A percentile compares a stretch with the other conserved stretches of the same genome.
phyloP scores from a whole-genome alignment of 2,329 filamentous ascomycete species.

The Alternaria sp. region DNA sequence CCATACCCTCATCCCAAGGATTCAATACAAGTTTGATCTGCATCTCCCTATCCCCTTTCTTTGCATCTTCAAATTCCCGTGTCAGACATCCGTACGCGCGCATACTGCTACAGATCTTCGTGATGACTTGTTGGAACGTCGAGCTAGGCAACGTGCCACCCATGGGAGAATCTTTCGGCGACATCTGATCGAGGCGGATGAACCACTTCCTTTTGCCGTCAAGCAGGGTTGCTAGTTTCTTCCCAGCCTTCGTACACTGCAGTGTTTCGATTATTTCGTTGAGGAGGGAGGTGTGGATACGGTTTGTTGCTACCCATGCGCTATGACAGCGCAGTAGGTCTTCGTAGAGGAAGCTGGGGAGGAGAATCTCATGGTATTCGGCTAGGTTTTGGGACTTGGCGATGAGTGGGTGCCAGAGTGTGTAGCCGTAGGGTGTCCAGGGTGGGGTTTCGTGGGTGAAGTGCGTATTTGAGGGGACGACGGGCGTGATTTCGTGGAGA shows the following conservation, averaged over 20 bases:
- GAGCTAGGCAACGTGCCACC: conserved; percentile 3
- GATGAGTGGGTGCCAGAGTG: conserved; percentile 56
- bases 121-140: conserved; percentile 16
- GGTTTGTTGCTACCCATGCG: conserved; percentile 12
- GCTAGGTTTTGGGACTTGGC: conserved; percentile 47
- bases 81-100: conserved; percentile 50
- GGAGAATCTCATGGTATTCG: conserved; percentile 28
- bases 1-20: conserved; percentile 55
- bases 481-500: conserved; percentile 14
- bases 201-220: conserved; percentile 42
- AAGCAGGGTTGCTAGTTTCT: conserved; percentile 9
- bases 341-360: conserved; percentile 35
- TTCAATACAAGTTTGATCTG: conserved; percentile 52
- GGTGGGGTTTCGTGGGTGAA: conserved; percentile 28
- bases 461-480: conserved; percentile 11
- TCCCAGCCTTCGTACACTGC: conserved; percentile 7
- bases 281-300: conserved; percentile 1
- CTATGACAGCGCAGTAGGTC: conserved; percentile 40
- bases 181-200: conserved; percentile 55
- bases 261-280: conserved; percentile 15
- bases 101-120: conserved; percentile 53
- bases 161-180: conserved; percentile 52
- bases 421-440: conserved; percentile 51
- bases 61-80: conserved; percentile 26
- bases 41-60: conserved; percentile 23